These are phyloP conservation scores for Dendrostoma leiphaemia DNA, from an alignment of 2,329 filamentous ascomycete species.

Conservation along the genomic window DNA sequence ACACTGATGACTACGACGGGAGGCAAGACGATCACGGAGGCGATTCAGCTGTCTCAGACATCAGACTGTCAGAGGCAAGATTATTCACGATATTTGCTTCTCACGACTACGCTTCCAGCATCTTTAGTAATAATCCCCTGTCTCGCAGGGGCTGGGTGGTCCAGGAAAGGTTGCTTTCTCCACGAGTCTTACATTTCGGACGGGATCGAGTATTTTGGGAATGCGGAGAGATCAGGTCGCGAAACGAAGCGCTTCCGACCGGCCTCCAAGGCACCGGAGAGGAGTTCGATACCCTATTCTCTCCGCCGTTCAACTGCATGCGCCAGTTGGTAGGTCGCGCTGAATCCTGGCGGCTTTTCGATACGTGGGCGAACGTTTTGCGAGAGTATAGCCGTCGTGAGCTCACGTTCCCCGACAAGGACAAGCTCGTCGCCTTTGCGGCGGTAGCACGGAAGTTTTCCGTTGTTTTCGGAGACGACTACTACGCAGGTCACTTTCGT, in stretches of 20 bases:
- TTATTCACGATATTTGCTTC: background rate
- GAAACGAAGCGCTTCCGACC: background rate
- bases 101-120: background rate
- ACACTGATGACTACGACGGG: too few species aligned
- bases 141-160: conserved; percentile 4
- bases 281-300: background rate
- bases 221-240: background rate
- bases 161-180: conserved; percentile 4
- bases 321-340: too few species aligned
- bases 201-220: background rate
- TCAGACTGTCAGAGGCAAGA: background rate
- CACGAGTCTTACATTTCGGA: background rate
- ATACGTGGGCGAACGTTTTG: background rate
- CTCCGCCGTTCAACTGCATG: background rate
- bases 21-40: background rate
- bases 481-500: conserved; percentile 3
- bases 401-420: conserved; percentile 4
- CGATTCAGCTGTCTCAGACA: background rate
- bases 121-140: background rate
- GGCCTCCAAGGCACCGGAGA: background rate
- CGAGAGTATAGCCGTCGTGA: background rate
- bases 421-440: background rate
- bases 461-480: background rate
- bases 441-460: background rate
- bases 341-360: background rate